Evolutionary conservation across 2,329 filamentous ascomycete species (phyloP).

Genomic region (Fusarium citri): DNA sequence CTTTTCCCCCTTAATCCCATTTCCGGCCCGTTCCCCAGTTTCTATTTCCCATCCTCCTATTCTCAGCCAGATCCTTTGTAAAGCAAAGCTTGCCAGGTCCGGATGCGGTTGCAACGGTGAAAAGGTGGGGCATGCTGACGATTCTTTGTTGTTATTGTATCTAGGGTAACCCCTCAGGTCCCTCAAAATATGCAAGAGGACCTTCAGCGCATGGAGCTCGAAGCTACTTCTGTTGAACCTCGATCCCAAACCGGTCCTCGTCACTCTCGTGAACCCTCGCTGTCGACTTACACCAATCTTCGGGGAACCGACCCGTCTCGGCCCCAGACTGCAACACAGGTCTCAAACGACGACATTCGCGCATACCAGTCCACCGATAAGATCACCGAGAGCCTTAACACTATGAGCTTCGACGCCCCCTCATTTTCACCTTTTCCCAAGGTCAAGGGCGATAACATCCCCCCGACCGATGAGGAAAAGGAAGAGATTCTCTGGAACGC

Average conservation of each 20-base stretch:
- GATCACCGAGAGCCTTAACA: conserved; percentile 53
- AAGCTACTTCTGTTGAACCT: conserved; percentile 67
- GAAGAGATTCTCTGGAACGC: conserved; percentile 90
- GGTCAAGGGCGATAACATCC: conserved; percentile 87
- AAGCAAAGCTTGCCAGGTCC: conserved; percentile 40
- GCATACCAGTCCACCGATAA: conserved; percentile 54
- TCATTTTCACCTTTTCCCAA: conserved; percentile 94
- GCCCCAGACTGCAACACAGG: conserved; percentile 49
- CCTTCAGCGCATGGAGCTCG: conserved; percentile 88
- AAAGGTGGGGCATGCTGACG: conserved; percentile 55
- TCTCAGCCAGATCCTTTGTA: conserved; percentile 23
- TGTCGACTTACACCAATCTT: conserved; percentile 54
- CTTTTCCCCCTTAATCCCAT: conserved; percentile 29
- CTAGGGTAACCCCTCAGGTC: conserved; percentile 92
- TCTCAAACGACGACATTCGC: conserved; percentile 53
- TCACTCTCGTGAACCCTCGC: conserved; percentile 58
- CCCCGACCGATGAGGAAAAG: conserved; percentile 93
- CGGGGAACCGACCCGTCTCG: conserved; percentile 46
- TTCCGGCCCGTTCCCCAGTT: conserved; percentile 34
- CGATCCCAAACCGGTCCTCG: conserved; percentile 50
- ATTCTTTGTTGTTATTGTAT: conserved; percentile 49
- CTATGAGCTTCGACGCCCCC: conserved; percentile 68
- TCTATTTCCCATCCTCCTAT: conserved; percentile 36
- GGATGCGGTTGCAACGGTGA: conserved; percentile 45
- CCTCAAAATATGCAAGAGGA: conserved; percentile 97